A percentile compares a stretch with the other conserved stretches of the same genome.
phyloP scores from a whole-genome alignment of 805 yeast genomes.

The Starmerella apis region DNA sequence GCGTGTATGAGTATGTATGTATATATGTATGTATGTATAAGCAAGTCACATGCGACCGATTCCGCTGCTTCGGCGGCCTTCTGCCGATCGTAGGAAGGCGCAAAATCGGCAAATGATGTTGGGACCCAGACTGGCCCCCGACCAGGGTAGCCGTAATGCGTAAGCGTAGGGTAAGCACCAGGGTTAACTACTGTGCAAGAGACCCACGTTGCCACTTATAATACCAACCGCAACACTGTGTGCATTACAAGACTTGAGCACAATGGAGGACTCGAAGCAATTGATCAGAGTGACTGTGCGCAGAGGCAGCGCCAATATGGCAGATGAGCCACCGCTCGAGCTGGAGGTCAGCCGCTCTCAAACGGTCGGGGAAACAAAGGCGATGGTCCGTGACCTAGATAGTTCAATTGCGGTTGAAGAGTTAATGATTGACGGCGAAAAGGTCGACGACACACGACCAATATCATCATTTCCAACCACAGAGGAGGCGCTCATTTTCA shows the following conservation, averaged over 20 bases:
- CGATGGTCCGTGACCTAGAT: constrained; percentile 27
- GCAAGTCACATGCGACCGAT: neutral
- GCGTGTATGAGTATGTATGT: neutral
- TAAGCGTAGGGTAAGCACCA: constrained; percentile 10
- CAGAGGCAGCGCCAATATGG: constrained; percentile 16
- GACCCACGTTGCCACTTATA: constrained; percentile 5
- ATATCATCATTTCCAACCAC: constrained; percentile 27
- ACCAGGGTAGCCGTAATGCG: constrained; percentile 2
- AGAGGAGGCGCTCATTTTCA: constrained; percentile 26
- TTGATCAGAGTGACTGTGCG: constrained; percentile 25
- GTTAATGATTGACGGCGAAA: constrained; percentile 26
- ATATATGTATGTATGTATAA: neutral
- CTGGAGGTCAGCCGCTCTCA: constrained; percentile 26
- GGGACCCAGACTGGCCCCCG: neutral
- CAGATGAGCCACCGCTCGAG: constrained; percentile 22
- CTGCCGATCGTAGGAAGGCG: neutral
- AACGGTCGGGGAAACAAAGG: constrained; percentile 31
- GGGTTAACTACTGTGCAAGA: constrained; percentile 5
- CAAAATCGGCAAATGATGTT: constrained; percentile 1
- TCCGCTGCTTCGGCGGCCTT: neutral
- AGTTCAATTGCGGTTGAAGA: constrained; percentile 27
- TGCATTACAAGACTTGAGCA: neutral
- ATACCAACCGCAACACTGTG: constrained; percentile 3
- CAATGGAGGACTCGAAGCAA: constrained; percentile 16
- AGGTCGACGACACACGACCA: constrained; percentile 29